phyloP scores from a whole-genome alignment of 768 basidiomycete genomes.

The Leccinellum luteum region DNA sequence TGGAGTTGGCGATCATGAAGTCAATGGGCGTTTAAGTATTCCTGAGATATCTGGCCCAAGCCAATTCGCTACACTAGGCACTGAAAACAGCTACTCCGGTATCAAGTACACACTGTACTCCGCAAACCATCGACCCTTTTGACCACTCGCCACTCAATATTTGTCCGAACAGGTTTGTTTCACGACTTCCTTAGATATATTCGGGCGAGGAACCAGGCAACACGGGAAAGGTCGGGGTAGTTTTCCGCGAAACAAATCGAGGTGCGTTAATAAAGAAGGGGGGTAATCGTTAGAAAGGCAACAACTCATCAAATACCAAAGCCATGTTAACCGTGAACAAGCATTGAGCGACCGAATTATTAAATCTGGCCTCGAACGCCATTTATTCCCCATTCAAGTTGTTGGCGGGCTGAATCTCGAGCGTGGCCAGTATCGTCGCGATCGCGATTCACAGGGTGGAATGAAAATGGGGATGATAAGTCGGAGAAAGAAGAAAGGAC shows the following conservation, averaged over 20 bases:
- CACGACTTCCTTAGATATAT: background rate
- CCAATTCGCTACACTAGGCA: no score
- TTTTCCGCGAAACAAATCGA: background rate
- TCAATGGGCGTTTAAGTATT: background rate
- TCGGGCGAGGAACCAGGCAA: constrained; percentile 1
- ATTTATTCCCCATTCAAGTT: background rate
- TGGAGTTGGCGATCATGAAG: background rate
- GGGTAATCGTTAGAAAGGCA: background rate
- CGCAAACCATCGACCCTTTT: no score
- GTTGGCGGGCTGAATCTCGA: constrained; percentile 1
- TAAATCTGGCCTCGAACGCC: background rate
- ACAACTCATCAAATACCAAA: background rate
- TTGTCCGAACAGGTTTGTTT: background rate
- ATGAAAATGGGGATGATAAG: background rate
- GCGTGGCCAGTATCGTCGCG: constrained; percentile 3
- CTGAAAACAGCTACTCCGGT: background rate
- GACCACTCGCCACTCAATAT: background rate
- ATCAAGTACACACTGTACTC: background rate
- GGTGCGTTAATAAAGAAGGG: background rate
- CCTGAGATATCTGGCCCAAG: no score
- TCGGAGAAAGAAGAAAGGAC: background rate
- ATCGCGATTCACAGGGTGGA: background rate
- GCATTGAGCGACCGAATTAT: constrained; percentile 1
- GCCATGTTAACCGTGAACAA: background rate
- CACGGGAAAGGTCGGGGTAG: constrained; percentile 2